A percentile compares a stretch with the other conserved stretches of the same genome.
These are phyloP conservation scores for Lichtheimia ornata DNA, from an alignment of 371 early-diverging fungal genomes.

Conservation along the genomic window DNA sequence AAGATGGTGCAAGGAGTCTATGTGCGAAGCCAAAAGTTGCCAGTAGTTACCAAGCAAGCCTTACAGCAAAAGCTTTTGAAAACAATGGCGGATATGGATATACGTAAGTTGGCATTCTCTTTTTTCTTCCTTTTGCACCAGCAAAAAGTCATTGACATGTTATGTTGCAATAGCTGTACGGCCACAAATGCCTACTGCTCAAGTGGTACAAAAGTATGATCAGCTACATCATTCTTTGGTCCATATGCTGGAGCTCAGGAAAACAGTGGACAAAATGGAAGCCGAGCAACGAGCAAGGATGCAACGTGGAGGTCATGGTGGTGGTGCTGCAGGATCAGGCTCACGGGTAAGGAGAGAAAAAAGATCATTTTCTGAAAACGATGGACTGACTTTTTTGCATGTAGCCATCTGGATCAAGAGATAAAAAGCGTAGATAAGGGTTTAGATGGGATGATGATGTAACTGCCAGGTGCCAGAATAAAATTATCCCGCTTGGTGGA, in stretches of 20 bases:
- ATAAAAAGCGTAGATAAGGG: conserved; percentile 1
- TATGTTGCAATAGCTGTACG: conserved; percentile 38
- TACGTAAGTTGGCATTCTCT: conserved; percentile 35
- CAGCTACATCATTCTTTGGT: conserved; percentile 70
- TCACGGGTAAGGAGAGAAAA: neutral
- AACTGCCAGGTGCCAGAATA: too few relatives aligned
- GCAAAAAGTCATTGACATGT: conserved; percentile 47
- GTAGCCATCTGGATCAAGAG: neutral
- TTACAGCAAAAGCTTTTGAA: conserved; percentile 66
- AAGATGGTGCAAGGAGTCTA: conserved; percentile 78
- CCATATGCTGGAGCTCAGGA: conserved; percentile 80
- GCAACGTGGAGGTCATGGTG: conserved; percentile 6
- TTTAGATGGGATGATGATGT: neutral
- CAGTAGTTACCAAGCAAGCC: conserved; percentile 61
- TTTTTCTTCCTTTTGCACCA: too few relatives aligned
- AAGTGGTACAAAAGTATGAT: conserved; percentile 76
- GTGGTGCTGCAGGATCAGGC: neutral
- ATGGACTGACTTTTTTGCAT: too few relatives aligned
- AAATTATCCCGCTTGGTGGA: too few relatives aligned
- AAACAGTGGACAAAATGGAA: conserved; percentile 80
- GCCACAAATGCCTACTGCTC: conserved; percentile 81
- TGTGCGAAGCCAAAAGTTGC: conserved; percentile 71
- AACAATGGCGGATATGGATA: conserved; percentile 67
- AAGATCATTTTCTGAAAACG: too few relatives aligned
- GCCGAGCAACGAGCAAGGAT: conserved; percentile 50